Base-by-base conservation (phyloP, 805 yeast species). In the Cyberlindnera mississippiensis region DNA sequence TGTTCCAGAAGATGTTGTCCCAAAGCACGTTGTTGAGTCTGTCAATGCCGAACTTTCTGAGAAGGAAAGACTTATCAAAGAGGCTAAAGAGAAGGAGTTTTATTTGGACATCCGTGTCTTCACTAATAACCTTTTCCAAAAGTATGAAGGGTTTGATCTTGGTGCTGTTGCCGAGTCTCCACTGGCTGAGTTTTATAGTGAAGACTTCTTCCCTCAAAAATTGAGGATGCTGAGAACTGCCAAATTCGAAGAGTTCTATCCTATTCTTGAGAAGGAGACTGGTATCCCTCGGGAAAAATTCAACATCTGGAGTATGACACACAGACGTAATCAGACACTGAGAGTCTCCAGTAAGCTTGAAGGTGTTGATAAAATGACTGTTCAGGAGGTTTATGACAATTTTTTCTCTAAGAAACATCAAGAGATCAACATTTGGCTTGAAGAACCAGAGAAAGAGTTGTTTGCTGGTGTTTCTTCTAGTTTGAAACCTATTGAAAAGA, bases 101-200 rank as follows among this genome's bases (percentile, higher is more conserved):
- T 83, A 78, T 55, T 66, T 75, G 33, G 73, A 72, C 38, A 72
- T 86, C 38, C 73, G 76, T 39, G 62, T 87, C 24, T 77, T 76
- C 44, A 72, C 85, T 0, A 58, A 67, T 30, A 58, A 67, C 2
- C 74, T 78, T 32, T 82, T 86, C 52, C 63, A 67, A 42, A 66
- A 75, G 40, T 82, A 76, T 55, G 71, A 77, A 54, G 95, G 95
- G 0, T 81, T 85, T 56, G 96, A 89, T 59, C 57, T 84, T 13
- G 86, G 82, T 11, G 81, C 87, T 4, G 85, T 85, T 68, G 73
- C 75, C 12, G 50, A 57, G 15, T 50, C 59, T 10, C 67, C 68
- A 34, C 67, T 68, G 34, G 72, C 75, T 24, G 74, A 69, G 2
- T 59, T 76, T n/a, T 71, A 69, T 49, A 71, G 69, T 28, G 57